Evolutionary conservation across 106 monocot genomes (phyloP), one percentile per base, ranked within the genome.

Genomic region (Dioscorea alata): DNA sequence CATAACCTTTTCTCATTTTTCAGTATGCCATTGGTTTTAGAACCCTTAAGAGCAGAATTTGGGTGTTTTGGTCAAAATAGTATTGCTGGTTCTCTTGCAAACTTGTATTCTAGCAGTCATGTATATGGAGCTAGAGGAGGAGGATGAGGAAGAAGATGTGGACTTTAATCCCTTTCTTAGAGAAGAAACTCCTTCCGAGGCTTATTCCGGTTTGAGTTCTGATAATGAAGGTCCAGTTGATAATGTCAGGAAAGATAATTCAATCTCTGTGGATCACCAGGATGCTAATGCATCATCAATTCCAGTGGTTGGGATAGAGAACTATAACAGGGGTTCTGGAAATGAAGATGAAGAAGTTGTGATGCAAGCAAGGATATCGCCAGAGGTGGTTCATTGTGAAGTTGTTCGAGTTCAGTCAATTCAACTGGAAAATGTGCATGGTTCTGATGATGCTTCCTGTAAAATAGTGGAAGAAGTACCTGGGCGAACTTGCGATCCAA

Each of bases 201-300:
- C 81, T 48, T 89, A 82, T 20, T 89, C 89, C 50, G 74, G 89
- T 76, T 73, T 89, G 50, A 89, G 85, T 49, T 89, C 89, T 22
- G 89, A 85, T 48, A 77, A 74, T 63, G 80, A 83, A 48, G 73
- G 59, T 57, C 42, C 23, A 18, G 8, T 57, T 24, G 56, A 68
- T 65, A 50, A 63, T 63, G 32, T 22, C 18, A 61, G 49, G 22
- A 70, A 63, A 57, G 34, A 21, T 63, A 20, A 17, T n/a, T 19
- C 32, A 23, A 69, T 48, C 56, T 71, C 57, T 62, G 35, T 20
- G 15, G 57, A 74, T 70, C 21, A 28, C 12, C 66, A 67, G 17
- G 28, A 59, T 61, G 69, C 8, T 50, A 23, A 31, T 73, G 50
- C 64, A 54, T 52, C 64, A 25, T 60, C 51, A 4, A 68, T 31